These are phyloP conservation scores for Ceratobasidium sp. DNA, from an alignment of 1,284 basidiomycete species.

Conservation along the genomic window DNA sequence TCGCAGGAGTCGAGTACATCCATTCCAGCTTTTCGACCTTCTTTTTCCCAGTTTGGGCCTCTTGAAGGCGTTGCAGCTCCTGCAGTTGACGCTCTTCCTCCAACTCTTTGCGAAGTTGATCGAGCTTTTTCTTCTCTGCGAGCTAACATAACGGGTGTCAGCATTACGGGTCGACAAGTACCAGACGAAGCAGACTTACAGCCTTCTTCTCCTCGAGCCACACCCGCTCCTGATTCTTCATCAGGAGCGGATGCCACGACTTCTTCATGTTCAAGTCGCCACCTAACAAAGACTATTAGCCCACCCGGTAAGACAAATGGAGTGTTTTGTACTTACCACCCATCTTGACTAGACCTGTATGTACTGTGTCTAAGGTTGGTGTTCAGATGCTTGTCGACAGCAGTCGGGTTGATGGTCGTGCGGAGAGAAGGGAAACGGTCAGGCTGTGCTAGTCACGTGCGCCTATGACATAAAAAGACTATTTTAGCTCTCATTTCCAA, in stretches of 20 bases:
- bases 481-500: background rate
- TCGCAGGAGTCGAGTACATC: conserved; percentile 98
- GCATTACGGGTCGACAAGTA: background rate
- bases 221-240: conserved; percentile 98
- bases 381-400: background rate
- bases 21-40: conserved; percentile 95
- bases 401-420: conserved; percentile 15
- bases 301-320: background rate
- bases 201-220: conserved; percentile 85
- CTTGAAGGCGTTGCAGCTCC: conserved; percentile 94
- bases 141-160: conserved; percentile 65
- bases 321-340: conserved; percentile 72
- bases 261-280: conserved; percentile 95
- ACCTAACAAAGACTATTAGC: conserved; percentile 20
- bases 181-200: conserved; percentile 63
- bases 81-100: conserved; percentile 97
- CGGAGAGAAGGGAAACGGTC: conserved; percentile 15
- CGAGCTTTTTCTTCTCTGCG: conserved; percentile 98
- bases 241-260: conserved; percentile 98
- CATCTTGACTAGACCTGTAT: conserved; percentile 75
- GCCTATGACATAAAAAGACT: background rate
- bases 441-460: conserved; percentile 20
- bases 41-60: conserved; percentile 95
- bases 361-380: too few species aligned
- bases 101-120: conserved; percentile 95